Base-by-base conservation (phyloP, 768 basidiomycete genomes). In the Mycena filopes region DNA sequence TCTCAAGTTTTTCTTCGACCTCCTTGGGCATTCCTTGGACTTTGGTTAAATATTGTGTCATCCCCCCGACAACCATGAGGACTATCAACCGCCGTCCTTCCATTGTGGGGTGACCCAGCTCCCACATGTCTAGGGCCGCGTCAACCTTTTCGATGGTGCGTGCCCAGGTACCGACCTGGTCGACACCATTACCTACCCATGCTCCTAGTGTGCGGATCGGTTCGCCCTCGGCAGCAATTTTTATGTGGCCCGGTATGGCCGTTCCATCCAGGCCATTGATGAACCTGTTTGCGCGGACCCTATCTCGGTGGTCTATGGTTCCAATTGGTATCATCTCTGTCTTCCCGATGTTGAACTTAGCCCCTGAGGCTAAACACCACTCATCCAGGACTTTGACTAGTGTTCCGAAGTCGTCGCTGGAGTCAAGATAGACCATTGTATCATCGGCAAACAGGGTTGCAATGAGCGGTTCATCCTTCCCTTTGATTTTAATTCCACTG, bases 1-100 rank as follows among this genome's bases (percentile, higher is more conserved):
- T 50, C 15, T 65, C 65, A 0, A 71, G 47, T 25, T 10, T 54
- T 11, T 0, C 9, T 2, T 66, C 67, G 0, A 75, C 55, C 0
- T 48, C 20, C 10, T 45, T 49, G 0, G 73, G 74, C 74, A 75
- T 75, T 0, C 71, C 54, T 46, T 75, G 71, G 2, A 70, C 74
- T 11, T 63, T 57, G 0, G 74, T 57, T 3, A 60, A 13, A 23
- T 60, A 60, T 21, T 60, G 59, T 18, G 59, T 49, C 59, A 51
- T 60, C 1, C 70, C 70, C 4, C 66, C 70, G 0, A 74, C 38
- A 0, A 70, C 48, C 58, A 65, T 67, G 20, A 62, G 40, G 2
- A 65, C 41, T 1, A 73, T 62, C 0, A 68, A 51, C 1, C 28
- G n/a, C 20, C 28, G 12, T 0, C 70, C 71, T 70, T 68, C 60